Evolutionary conservation across 1,139 yeast genomes (phyloP), one percentile per base, ranked within the genome.

Genomic region (Citeromyces siamensis): DNA sequence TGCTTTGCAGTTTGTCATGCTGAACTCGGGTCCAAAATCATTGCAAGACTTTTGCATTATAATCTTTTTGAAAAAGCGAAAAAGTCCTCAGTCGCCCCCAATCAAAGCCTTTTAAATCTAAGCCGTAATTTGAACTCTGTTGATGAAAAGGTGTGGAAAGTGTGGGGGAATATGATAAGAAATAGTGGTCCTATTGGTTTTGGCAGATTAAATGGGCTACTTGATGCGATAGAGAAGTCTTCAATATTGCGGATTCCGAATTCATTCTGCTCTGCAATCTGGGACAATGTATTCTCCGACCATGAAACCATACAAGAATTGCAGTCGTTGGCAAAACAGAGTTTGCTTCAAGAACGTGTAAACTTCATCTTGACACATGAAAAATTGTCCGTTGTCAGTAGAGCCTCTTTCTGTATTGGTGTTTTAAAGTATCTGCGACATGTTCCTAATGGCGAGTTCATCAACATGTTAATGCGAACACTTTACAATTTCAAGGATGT

Each of bases 21-120:
- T 12, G 9, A 9, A 7, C 17, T 26, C 17, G 17, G 16, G 4
- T 17, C 31, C 6, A 14, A 26, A 26, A 26, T 17, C 16, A 26
- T 26, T 13, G 31, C 31, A 3, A 17, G 9, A 9, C 17, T 26
- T 3, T 26, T 26, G 9, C 5, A 8, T 6, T 14, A 26, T 6
- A 26, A 26, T 26, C 31, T 26, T 26, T 26, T 26, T 10, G 31
- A 26, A 26, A 26, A 26, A 12, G 17, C 17, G 4, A 26, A 26
- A n/a, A 26, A 26, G 9, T 26, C 31, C 4, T 26, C 31, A 8
- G 12, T 26, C 4, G 31, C 31, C 3, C 31, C 31, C 3, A 13
- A 14, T 6, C 31, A 26, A 26, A 14, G 17, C 6, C 31, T 26
- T 12, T 26, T 26, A 17, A 26, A 14, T 6, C 8, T 26, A 12